A percentile compares a stretch with the other conserved stretches of the same genome.
These are phyloP conservation scores for Furcasterigmium furcatum DNA, from an alignment of 2,329 filamentous ascomycete genomes.

Conservation along the genomic window DNA sequence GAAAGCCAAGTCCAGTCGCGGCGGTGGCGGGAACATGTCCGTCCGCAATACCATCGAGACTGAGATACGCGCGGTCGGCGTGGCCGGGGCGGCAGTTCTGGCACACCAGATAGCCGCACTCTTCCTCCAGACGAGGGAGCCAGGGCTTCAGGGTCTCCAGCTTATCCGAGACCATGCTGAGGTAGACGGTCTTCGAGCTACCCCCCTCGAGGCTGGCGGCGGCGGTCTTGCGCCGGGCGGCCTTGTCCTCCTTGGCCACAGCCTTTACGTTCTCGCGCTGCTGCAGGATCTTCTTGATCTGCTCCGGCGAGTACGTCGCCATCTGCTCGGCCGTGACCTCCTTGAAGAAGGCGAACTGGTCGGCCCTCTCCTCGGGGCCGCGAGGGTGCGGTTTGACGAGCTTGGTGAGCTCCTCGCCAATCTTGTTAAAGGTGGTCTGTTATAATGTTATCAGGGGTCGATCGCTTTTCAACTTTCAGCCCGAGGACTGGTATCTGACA, in stretches of 20 bases:
- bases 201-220: too few species aligned
- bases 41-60: conserved; percentile 44
- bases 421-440: conserved; percentile 27
- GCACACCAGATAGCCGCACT: conserved; percentile 51
- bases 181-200: neutral
- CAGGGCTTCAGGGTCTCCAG: conserved; percentile 26
- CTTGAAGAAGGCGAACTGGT: conserved; percentile 40
- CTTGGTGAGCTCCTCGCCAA: conserved; percentile 27
- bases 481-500: too few species aligned
- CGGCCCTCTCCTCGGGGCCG: conserved; percentile 35
- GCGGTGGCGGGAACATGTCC: conserved; percentile 47
- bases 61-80: conserved; percentile 42
- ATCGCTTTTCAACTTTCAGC: neutral
- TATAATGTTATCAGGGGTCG: neutral
- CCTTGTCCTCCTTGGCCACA: neutral
- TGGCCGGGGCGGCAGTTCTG: conserved; percentile 41
- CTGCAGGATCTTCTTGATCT: conserved; percentile 42
- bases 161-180: neutral
- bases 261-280: conserved; percentile 46
- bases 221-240: neutral
- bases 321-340: conserved; percentile 41
- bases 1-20: conserved; percentile 51
- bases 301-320: conserved; percentile 39
- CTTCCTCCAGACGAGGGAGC: conserved; percentile 29
- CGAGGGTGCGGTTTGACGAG: conserved; percentile 30